Evolutionary conservation across 371 early-diverging fungal genomes (phyloP).

Genomic region (Mucor ambiguus): DNA sequence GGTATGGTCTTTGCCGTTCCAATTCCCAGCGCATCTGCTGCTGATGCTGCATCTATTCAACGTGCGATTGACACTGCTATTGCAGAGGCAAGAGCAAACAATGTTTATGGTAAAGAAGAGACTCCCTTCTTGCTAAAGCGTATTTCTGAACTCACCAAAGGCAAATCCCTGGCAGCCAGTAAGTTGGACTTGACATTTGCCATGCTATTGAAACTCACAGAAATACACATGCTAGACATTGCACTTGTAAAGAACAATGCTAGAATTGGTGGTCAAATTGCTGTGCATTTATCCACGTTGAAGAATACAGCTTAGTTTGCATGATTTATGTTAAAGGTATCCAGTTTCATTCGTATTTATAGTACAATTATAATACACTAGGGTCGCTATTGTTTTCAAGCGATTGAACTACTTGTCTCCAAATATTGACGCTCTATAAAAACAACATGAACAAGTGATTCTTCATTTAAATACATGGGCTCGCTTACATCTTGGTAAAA

Average conservation of each 20-base stretch:
- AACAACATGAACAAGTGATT: background rate
- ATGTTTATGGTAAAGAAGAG: constrained; percentile 82
- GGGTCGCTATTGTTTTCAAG: constrained; percentile 36
- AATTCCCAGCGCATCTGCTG: constrained; percentile 76
- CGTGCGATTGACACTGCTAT: constrained; percentile 73
- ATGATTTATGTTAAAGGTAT: background rate
- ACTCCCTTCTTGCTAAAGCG: constrained; percentile 90
- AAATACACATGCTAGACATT: constrained; percentile 60
- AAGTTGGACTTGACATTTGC: constrained; percentile 23
- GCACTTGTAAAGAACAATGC: constrained; percentile 93
- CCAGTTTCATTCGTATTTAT: background rate
- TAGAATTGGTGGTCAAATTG: constrained; percentile 76
- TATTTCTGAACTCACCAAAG: constrained; percentile 79
- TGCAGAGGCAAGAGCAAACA: constrained; percentile 60
- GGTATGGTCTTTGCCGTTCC: constrained; percentile 92
- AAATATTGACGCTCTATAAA: constrained; percentile 54
- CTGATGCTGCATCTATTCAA: constrained; percentile 65
- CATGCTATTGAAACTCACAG: background rate
- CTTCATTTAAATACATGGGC: too few species aligned
- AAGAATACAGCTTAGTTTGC: background rate
- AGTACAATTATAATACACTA: background rate
- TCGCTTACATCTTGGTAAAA: constrained; percentile 78
- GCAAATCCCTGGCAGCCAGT: constrained; percentile 83
- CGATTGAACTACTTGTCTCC: constrained; percentile 70
- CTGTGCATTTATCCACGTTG: constrained; percentile 33